Evolutionary conservation across 2,329 filamentous ascomycete species (phyloP).

Genomic region (Calonectria montana): DNA sequence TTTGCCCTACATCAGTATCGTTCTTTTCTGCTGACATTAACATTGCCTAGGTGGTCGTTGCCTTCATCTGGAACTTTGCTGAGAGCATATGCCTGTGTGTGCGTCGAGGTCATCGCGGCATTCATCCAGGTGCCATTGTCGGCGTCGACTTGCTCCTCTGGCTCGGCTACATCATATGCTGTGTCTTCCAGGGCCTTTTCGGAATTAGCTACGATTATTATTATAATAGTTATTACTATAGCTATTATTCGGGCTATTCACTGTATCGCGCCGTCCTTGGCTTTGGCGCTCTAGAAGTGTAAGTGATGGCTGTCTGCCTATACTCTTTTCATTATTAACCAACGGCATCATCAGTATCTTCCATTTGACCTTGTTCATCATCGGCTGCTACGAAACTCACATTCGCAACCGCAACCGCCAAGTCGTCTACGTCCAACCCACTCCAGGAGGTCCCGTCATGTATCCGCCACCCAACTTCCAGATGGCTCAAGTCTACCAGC

Average conservation of each 20-base stretch:
- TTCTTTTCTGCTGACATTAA: background rate
- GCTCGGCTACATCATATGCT: constrained; percentile 16
- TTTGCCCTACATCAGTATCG: background rate
- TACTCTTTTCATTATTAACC: background rate
- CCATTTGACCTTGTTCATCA: constrained; percentile 37
- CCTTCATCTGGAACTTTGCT: constrained; percentile 23
- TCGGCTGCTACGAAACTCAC: constrained; percentile 36
- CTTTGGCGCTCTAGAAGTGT: constrained; percentile 19
- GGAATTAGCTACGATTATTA: background rate
- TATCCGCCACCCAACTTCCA: constrained; percentile 10
- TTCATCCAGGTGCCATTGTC: constrained; percentile 25
- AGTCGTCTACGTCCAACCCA: constrained; percentile 27
- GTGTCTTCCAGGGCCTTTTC: background rate
- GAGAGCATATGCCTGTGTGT: constrained; percentile 26
- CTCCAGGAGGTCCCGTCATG: background rate
- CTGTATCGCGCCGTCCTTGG: constrained; percentile 1
- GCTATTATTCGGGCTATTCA: background rate
- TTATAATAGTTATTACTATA: background rate
- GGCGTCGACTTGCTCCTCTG: constrained; percentile 29
- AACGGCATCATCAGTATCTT: constrained; percentile 12
- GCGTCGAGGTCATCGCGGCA: constrained; percentile 22
- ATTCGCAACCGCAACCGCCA: constrained; percentile 27
- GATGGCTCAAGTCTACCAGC: constrained; percentile 14
- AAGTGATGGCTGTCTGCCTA: background rate
- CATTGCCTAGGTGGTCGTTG: constrained; percentile 7